Percentiles rank a stretch among this genome's conserved stretches.
These are phyloP conservation scores for Pharus latifolius DNA, from an alignment of 176 grass and related monocot species.

Conservation along the genomic window DNA sequence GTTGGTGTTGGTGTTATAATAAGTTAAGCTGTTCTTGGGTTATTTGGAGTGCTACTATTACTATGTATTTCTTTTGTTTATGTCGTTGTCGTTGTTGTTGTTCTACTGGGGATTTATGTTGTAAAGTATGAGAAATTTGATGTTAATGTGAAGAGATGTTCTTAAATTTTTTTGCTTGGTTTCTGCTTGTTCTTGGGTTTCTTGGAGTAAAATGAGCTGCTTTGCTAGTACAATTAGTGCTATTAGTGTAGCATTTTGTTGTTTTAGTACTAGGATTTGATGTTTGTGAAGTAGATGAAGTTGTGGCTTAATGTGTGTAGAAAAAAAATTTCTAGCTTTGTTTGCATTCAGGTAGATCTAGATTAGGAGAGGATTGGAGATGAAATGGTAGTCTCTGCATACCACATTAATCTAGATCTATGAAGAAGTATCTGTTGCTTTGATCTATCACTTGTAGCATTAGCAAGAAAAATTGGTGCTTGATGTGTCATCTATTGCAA, in stretches of 20 bases:
- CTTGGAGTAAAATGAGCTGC: background rate
- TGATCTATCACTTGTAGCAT: background rate
- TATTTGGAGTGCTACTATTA: background rate
- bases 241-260: background rate
- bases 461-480: background rate
- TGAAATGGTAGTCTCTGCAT: background rate
- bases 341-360: background rate
- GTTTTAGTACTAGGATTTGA: too few relatives aligned
- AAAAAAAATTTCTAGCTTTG: background rate
- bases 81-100: background rate
- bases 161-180: constrained; percentile 13
- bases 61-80: background rate
- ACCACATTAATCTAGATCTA: background rate
- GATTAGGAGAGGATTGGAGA: background rate
- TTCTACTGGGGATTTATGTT: constrained; percentile 2
- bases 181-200: background rate
- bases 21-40: constrained; percentile 11
- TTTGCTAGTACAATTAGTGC: background rate
- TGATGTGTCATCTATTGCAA: background rate
- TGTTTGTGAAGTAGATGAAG: background rate
- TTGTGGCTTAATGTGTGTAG: background rate
- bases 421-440: background rate
- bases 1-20: background rate
- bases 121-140: constrained; percentile 28
- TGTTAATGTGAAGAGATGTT: constrained; percentile 19